Evolutionary conservation across 306 rosid genomes (phyloP).

Genomic region (Glycyrrhiza uralensis): DNA sequence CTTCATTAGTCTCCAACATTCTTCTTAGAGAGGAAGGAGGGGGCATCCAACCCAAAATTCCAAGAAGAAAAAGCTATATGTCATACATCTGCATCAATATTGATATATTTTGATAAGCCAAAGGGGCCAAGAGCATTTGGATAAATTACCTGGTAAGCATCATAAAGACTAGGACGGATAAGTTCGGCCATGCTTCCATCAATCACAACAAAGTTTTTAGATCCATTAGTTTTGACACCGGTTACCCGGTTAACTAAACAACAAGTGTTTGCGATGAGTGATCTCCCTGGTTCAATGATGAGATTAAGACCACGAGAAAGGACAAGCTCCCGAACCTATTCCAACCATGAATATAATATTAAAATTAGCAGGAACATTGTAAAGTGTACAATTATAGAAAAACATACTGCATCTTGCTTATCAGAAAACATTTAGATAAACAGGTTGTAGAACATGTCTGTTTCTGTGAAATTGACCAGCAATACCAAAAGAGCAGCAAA

Average conservation of each 20-base stretch:
- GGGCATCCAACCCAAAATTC: neutral
- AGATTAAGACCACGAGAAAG: slow-evolving; percentile 70
- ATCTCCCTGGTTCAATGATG: slow-evolving; percentile 93
- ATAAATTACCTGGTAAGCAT: slow-evolving; percentile 74
- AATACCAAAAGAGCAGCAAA: neutral
- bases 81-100: neutral
- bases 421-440: neutral
- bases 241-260: slow-evolving; percentile 87
- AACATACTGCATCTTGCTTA: neutral
- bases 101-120: neutral
- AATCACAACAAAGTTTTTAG: slow-evolving; percentile 77
- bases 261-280: slow-evolving; percentile 85
- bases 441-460: neutral
- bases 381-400: neutral
- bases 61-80: neutral
- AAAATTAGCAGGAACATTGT: neutral
- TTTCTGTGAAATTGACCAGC: neutral
- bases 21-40: neutral
- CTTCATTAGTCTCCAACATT: neutral
- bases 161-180: slow-evolving; percentile 94
- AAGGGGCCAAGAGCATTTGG: neutral
- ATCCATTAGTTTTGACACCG: slow-evolving; percentile 88
- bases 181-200: slow-evolving; percentile 98
- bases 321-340: slow-evolving; percentile 74
- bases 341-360: neutral